These are phyloP conservation scores for Pichia sp. DNA, from an alignment of 1,139 yeast species.

Conservation along the genomic window DNA sequence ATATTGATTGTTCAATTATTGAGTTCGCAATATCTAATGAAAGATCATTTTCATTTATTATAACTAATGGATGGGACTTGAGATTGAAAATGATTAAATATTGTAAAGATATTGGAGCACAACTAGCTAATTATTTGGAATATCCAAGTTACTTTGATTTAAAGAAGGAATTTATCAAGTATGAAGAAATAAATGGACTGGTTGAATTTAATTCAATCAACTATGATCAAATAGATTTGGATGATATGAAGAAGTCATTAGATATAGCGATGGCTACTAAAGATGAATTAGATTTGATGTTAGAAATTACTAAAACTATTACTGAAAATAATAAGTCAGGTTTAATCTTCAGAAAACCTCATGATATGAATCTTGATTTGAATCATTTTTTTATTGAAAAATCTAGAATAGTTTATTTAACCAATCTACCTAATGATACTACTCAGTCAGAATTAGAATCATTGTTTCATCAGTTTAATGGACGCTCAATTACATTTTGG, in stretches of 20 bases:
- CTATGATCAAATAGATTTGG: conserved; percentile 29
- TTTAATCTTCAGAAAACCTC: conserved; percentile 55
- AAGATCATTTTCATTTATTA: conserved; percentile 59
- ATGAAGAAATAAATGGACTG: conserved; percentile 43
- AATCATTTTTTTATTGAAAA: conserved; percentile 62
- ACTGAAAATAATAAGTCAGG: conserved; percentile 11
- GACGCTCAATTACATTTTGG: conserved; percentile 87
- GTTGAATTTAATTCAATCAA: conserved; percentile 10
- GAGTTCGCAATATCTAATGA: conserved; percentile 7
- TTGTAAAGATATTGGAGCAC: conserved; percentile 69
- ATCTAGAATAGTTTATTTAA: conserved; percentile 71
- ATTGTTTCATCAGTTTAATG: conserved; percentile 87
- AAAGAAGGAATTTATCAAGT: conserved; percentile 62
- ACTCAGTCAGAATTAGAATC: conserved; percentile 87
- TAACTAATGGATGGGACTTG: conserved; percentile 59
- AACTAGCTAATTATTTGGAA: conserved; percentile 68
- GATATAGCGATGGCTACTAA: conserved; percentile 27
- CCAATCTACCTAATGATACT: conserved; percentile 76
- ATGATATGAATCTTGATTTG: conserved; percentile 68
- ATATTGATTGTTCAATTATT: conserved; percentile 10
- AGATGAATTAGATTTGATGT: conserved; percentile 31
- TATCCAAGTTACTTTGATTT: conserved; percentile 76
- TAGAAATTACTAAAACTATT: conserved; percentile 46
- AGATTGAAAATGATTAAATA: conserved; percentile 76
- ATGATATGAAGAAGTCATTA: conserved; percentile 4